Evolutionary conservation across 352 stramenopile genomes (phyloP).

Genomic region (Phytophthora syringae): DNA sequence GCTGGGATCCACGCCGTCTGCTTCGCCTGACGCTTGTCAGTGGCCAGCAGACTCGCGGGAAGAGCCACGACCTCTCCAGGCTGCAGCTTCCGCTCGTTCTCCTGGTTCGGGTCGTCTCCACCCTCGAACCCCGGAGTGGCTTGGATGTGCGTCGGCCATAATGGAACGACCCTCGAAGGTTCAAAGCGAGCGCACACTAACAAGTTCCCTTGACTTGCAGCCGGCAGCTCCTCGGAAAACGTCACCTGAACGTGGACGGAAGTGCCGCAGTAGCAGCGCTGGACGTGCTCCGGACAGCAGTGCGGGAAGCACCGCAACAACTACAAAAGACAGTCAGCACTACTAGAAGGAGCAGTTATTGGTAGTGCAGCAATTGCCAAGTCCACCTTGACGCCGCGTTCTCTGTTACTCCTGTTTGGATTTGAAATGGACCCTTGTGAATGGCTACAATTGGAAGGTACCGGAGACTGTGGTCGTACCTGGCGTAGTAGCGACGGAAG

Average conservation of each 20-base stretch:
- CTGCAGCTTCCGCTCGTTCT: conserved; percentile 21
- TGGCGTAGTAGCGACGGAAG: conserved; percentile 35
- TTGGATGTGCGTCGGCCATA: conserved; percentile 21
- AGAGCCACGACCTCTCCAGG: conserved; percentile 21
- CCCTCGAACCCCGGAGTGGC: no score
- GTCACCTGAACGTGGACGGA: conserved; percentile 41
- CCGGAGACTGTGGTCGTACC: conserved; percentile 10
- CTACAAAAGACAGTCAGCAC: no score
- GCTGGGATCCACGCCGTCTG: conserved; percentile 38
- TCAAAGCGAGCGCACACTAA: no score
- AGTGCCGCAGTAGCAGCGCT: conserved; percentile 45
- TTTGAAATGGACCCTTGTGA: no score
- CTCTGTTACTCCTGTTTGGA: conserved; percentile 38
- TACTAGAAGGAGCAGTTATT: no score
- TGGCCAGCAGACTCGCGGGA: conserved; percentile 6
- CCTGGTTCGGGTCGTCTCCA: background rate
- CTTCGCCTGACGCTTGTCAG: background rate
- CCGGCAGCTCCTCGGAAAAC: conserved; percentile 13
- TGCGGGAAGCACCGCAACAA: no score
- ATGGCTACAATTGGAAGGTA: no score
- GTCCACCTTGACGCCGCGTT: conserved; percentile 30
- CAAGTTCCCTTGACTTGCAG: conserved; percentile 18
- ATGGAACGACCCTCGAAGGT: conserved; percentile 20
- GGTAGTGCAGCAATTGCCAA: conserved; percentile 44
- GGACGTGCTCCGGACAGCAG: conserved; percentile 46